Evolutionary conservation across 2,329 filamentous ascomycete genomes (phyloP).

Genomic region (Bipolaris bicolor): DNA sequence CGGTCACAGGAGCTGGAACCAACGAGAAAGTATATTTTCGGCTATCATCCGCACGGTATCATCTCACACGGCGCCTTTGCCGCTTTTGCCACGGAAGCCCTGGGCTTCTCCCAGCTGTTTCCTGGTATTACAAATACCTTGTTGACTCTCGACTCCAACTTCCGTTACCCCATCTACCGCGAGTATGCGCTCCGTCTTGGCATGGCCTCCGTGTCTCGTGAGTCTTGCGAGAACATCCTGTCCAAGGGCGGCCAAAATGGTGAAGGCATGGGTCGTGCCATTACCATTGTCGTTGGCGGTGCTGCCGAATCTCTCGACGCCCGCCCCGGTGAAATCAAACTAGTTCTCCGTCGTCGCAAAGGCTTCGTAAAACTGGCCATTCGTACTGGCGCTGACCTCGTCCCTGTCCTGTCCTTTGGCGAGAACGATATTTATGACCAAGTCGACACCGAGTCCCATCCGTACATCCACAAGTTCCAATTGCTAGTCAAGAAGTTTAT

Average conservation of each 20-base stretch:
- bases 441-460: conserved; percentile 76
- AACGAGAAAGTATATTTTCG: conserved; percentile 92
- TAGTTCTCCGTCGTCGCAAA: conserved; percentile 83
- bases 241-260: conserved; percentile 76
- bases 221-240: conserved; percentile 88
- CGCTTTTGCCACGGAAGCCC: conserved; percentile 86
- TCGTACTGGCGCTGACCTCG: conserved; percentile 88
- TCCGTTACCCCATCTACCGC: conserved; percentile 89
- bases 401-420: conserved; percentile 89
- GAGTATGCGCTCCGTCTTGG: conserved; percentile 94
- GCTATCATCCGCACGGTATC: conserved; percentile 96
- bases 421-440: conserved; percentile 98
- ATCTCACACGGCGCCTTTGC: conserved; percentile 96
- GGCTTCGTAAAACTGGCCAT: conserved; percentile 95
- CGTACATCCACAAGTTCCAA: conserved; percentile 79
- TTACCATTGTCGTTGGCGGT: conserved; percentile 94
- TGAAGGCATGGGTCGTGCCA: conserved; percentile 90
- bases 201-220: conserved; percentile 84
- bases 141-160: conserved; percentile 93
- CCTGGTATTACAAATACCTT: conserved; percentile 94
- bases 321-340: conserved; percentile 73
- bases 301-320: conserved; percentile 92
- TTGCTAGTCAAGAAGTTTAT: conserved; percentile 82
- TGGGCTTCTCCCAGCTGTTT: conserved; percentile 86
- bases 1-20: conserved; percentile 80